These are phyloP conservation scores for Patellaria atrata DNA, from an alignment of 495 filamentous ascomycete genomes.

Conservation along the genomic window DNA sequence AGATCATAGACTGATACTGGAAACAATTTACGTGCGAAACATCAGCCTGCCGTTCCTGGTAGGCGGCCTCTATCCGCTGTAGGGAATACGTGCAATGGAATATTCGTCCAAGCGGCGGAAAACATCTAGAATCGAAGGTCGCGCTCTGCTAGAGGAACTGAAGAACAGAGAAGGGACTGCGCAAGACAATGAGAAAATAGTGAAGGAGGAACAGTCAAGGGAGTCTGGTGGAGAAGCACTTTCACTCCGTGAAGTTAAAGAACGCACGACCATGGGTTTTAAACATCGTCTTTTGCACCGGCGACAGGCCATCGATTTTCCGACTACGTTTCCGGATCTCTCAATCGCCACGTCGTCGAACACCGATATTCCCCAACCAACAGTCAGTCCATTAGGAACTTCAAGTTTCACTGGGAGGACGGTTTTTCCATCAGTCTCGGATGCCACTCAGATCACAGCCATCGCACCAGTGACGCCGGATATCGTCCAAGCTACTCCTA, in stretches of 20 bases:
- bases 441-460: too few relatives aligned
- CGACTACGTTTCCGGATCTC: too few relatives aligned
- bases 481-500: too few relatives aligned
- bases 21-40: constrained; percentile 2
- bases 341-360: too few relatives aligned
- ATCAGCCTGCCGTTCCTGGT: constrained; percentile 4
- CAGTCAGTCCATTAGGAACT: too few relatives aligned
- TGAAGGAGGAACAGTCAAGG: constrained; percentile 7
- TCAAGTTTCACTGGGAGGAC: too few relatives aligned
- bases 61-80: too few relatives aligned
- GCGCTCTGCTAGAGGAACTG: constrained; percentile 6
- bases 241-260: constrained; percentile 10
- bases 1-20: too few relatives aligned
- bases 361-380: too few relatives aligned
- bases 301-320: constrained; percentile 2
- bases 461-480: too few relatives aligned
- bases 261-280: constrained; percentile 11
- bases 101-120: constrained; percentile 3
- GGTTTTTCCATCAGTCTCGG: too few relatives aligned
- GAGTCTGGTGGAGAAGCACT: constrained; percentile 6
- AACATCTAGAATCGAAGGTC: constrained; percentile 15
- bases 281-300: constrained; percentile 15
- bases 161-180: not conserved
- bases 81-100: constrained; percentile 14
- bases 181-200: not conserved